Base-by-base conservation (phyloP, 1,284 basidiomycete species). In the Ceratobasidium sp. region DNA sequence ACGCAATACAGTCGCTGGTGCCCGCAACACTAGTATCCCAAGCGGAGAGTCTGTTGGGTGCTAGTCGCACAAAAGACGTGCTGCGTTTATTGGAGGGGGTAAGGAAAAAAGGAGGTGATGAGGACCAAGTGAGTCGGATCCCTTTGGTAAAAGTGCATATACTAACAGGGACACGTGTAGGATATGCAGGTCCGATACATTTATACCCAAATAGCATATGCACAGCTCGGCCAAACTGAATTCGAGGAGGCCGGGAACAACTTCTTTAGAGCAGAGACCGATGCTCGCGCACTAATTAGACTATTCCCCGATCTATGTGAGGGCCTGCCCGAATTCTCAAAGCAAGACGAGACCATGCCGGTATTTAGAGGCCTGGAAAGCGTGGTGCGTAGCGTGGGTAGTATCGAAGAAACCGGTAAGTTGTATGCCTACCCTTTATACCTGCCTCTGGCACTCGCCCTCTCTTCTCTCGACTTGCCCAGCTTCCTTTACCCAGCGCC, bases 241-340 rank as follows among this genome's bases (percentile, higher is more conserved):
- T 95, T 95, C 79, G 88, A 90, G 77, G 90, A 93, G 76, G 93
- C 92, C 0, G 90, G 90, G n/a, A 85, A 86, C 76, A 85, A 91
- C 77, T 85, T 95, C 73, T 88, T 90, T 79, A 85, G 87, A 71
- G 92, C 92, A 34, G 85, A 88, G 41, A 82, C 91, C 19, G 93
- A 95, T 80, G 92, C 93, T 0, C 87, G 93, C 14, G 80, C 93
- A 5, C 85, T 92, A 61, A 83, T 94, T 75, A 89, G 90, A 77
- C 91, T 93, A 79, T 95, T 89, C 78, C 90, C 92, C 3, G 87
- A 90, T 68, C 81, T 95, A 31, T 84, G 88, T 13, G 90, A 89
- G 4, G 53, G 65, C 34, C 29, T 22, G 81, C 83, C 58, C 62
- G 79, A 61, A 75, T 78, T 59, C 37, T 39, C 39, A 29, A 56